These are phyloP conservation scores for Dispira simplex DNA, from an alignment of 192 early-diverging fungal species.

Conservation along the genomic window DNA sequence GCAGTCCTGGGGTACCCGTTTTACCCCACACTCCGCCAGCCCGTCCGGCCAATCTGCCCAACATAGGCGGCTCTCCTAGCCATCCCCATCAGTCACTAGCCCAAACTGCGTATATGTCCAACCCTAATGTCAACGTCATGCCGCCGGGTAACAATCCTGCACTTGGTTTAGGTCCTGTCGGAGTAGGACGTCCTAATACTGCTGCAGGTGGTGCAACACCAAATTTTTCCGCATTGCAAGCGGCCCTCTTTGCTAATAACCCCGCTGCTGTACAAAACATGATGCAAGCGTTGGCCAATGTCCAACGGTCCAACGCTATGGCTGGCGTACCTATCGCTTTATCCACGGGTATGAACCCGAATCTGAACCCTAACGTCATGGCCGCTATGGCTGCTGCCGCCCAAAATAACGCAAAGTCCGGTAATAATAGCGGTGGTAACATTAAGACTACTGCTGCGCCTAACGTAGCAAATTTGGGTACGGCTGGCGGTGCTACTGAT, in stretches of 20 bases:
- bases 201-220: not conserved
- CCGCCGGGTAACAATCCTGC: not conserved
- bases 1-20: not conserved
- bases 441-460: no score
- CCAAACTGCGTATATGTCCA: no score
- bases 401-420: not conserved
- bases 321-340: not conserved
- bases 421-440: no score
- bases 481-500: no score
- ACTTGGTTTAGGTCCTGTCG: no score
- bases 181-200: no score
- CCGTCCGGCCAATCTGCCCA: not conserved
- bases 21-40: not conserved
- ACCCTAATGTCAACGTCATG: no score
- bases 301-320: not conserved
- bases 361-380: not conserved
- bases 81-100: not conserved
- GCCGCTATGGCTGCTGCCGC: conserved; percentile 6
- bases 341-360: not conserved
- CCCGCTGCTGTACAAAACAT: not conserved
- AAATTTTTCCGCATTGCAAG: not conserved
- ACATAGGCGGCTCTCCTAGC: not conserved
- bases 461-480: no score
- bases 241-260: not conserved
- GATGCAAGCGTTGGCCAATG: conserved; percentile 3